Evolutionary conservation across 768 basidiomycete genomes (phyloP).

Genomic region (Chalciporus sphaerocephalus): DNA sequence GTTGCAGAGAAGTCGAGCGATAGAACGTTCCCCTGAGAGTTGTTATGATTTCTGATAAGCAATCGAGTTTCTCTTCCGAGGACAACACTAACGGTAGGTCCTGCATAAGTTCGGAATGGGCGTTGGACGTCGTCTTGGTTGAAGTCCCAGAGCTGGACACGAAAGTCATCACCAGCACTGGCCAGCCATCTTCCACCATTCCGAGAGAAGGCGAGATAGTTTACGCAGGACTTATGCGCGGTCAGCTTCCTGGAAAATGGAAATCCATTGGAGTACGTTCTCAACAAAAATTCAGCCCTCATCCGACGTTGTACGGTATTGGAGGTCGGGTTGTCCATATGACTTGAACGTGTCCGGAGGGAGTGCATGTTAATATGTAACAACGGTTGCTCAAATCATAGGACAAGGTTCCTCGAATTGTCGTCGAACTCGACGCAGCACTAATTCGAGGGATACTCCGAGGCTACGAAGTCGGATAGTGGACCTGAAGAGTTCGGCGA

Average conservation of each 20-base stretch:
- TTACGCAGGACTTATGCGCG: conserved; percentile 61
- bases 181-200: conserved; percentile 58
- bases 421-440: not conserved
- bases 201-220: conserved; percentile 59
- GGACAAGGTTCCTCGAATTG: conserved; percentile 9
- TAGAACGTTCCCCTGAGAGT: conserved; percentile 61
- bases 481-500: too few species aligned
- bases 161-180: conserved; percentile 64
- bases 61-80: conserved; percentile 24
- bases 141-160: conserved; percentile 62
- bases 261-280: conserved; percentile 27
- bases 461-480: too few species aligned
- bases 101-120: conserved; percentile 42
- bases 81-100: conserved; percentile 37
- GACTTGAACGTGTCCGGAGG: conserved; percentile 11
- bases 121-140: conserved; percentile 49
- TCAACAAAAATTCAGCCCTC: conserved; percentile 16
- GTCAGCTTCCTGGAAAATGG: conserved; percentile 35
- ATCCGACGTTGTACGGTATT: conserved; percentile 22
- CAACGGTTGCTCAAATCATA: conserved; percentile 3
- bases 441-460: too few species aligned
- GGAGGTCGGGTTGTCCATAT: conserved; percentile 22
- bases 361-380: conserved; percentile 12
- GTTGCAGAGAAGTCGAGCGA: conserved; percentile 65
- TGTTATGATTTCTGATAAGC: conserved; percentile 15